Percentiles rank a stretch among this genome's conserved stretches.
phyloP scores from a whole-genome alignment of 2,329 filamentous ascomycete genomes.

The Ambrosiella beaveri region DNA sequence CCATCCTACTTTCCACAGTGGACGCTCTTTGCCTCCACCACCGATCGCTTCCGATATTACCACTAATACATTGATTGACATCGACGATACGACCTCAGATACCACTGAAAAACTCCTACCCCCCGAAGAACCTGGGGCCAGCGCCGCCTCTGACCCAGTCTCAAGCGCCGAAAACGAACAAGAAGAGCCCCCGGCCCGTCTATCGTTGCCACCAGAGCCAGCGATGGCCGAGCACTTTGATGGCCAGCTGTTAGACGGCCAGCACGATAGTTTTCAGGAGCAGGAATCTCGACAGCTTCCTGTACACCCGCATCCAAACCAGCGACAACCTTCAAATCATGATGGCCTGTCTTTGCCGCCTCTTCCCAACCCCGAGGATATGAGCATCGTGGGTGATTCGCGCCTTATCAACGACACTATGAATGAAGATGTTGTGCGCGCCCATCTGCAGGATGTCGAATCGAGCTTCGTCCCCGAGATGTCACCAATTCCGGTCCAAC shows the following conservation, averaged over 20 bases:
- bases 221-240: slow-evolving; percentile 8
- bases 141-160: neutral
- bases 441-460: slow-evolving; percentile 45
- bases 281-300: slow-evolving; percentile 2
- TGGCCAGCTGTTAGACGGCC: neutral
- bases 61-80: neutral
- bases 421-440: slow-evolving; percentile 34
- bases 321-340: neutral
- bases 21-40: neutral
- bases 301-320: neutral
- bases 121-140: neutral
- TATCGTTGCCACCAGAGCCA: neutral
- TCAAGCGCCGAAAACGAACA: neutral
- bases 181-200: neutral
- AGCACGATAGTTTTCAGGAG: slow-evolving; percentile 2
- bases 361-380: slow-evolving; percentile 8
- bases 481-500: slow-evolving; percentile 35
- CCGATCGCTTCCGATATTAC: neutral
- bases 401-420: slow-evolving; percentile 27
- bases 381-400: slow-evolving; percentile 18
- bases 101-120: neutral
- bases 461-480: slow-evolving; percentile 45
- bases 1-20: neutral
- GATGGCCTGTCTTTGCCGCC: slow-evolving; percentile 8
- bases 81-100: neutral